phyloP scores from a whole-genome alignment of 2,329 filamentous ascomycete genomes.

The Plenodomus lindquistii region DNA sequence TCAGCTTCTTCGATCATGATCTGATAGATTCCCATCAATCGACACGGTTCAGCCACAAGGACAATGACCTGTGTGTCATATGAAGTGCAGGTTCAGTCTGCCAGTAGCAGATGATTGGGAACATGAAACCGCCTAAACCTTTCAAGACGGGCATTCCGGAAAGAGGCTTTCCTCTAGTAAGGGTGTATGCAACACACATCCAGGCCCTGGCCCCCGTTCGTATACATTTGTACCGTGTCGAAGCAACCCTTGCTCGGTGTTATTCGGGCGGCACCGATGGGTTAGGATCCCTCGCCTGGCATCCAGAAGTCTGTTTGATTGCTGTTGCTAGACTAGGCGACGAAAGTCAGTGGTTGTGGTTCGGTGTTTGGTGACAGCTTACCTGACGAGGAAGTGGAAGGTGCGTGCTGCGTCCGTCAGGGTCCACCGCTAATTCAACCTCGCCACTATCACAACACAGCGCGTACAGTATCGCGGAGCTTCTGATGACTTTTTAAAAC shows the following conservation, averaged over 20 bases:
- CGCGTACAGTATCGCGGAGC: not conserved
- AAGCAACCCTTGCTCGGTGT: not conserved
- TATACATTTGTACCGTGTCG: not conserved
- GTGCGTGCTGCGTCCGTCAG: not conserved
- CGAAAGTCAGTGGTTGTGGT: not conserved
- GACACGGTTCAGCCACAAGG: not conserved
- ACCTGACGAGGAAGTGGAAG: not conserved
- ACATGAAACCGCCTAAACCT: constrained; percentile 16
- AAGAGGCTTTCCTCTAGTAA: constrained; percentile 17
- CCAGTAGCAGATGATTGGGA: constrained; percentile 1
- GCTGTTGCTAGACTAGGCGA: not conserved
- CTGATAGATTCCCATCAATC: not conserved
- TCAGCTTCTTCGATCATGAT: not conserved
- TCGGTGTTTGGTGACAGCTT: not conserved
- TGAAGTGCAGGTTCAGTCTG: not conserved
- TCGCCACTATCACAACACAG: not conserved
- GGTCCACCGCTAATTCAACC: not conserved
- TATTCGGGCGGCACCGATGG: not conserved
- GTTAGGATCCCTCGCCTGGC: not conserved
- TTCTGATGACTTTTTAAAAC: not conserved
- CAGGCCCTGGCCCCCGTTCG: constrained; percentile 24
- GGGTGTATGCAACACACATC: constrained; percentile 7
- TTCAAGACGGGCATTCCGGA: constrained; percentile 18
- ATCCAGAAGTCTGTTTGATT: not conserved
- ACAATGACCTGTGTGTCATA: not conserved